phyloP scores from a whole-genome alignment of 2,329 filamentous ascomycete genomes.

The Fonsecaea erecta region DNA sequence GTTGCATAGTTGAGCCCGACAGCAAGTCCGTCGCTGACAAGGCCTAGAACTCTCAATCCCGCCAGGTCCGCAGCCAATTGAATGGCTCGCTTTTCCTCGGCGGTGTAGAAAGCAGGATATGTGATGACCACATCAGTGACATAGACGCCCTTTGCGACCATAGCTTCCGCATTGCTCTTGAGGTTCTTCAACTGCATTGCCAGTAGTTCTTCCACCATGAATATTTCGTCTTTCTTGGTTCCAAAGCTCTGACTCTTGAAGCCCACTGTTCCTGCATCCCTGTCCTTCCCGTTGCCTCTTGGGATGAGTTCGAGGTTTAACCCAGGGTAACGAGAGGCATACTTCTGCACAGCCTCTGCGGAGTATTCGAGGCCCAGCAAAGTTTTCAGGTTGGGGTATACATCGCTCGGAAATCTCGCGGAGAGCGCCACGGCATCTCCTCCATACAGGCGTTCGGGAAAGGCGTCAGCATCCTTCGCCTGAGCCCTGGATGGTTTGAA shows the following conservation, averaged over 20 bases:
- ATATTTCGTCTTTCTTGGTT: conserved; percentile 65
- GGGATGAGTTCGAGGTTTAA: conserved; percentile 67
- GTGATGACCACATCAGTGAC: conserved; percentile 87
- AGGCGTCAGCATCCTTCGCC: conserved; percentile 64
- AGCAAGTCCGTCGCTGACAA: conserved; percentile 87
- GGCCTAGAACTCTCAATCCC: conserved; percentile 79
- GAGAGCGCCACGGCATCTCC: conserved; percentile 87
- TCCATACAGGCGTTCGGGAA: conserved; percentile 89
- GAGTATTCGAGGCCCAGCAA: conserved; percentile 74
- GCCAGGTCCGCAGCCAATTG: conserved; percentile 84
- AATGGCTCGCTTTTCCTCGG: conserved; percentile 85
- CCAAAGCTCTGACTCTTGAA: conserved; percentile 76
- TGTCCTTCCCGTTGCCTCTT: conserved; percentile 45
- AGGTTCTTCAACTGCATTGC: conserved; percentile 96
- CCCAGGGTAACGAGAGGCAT: conserved; percentile 76
- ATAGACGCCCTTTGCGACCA: conserved; percentile 74
- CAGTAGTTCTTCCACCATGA: conserved; percentile 86
- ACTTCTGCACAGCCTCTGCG: conserved; percentile 68
- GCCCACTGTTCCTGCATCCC: conserved; percentile 70
- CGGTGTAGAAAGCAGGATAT: conserved; percentile 85
- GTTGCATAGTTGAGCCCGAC: conserved; percentile 97
- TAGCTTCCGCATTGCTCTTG: conserved; percentile 80
- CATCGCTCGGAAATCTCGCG: conserved; percentile 86
- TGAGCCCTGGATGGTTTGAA: conserved; percentile 83
- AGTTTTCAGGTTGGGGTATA: conserved; percentile 91